A percentile compares a stretch with the other conserved stretches of the same genome.
Conservation (phyloP, 441 rosid species). For the Populus hybrid region DNA sequence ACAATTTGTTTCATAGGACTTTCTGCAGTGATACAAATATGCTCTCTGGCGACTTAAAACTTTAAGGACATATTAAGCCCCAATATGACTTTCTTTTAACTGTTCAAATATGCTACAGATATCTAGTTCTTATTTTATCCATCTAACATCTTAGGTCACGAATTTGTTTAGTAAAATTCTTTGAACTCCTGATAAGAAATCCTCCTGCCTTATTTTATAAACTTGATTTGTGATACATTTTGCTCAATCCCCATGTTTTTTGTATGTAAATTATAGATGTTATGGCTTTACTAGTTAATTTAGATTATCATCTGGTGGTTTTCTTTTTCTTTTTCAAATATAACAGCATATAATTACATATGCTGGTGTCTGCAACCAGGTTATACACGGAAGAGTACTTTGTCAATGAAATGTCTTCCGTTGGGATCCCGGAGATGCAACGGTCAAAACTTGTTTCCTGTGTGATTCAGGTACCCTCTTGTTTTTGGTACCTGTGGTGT, state of each 20-base stretch:
- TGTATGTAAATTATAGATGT: background rate
- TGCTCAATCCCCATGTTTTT: background rate
- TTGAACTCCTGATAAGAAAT: background rate
- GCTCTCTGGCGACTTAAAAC: background rate
- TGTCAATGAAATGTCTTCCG: constrained; percentile 71
- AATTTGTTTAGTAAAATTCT: constrained; percentile 1
- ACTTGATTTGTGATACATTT: constrained; percentile 1
- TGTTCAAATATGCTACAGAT: background rate
- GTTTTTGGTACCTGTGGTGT: background rate
- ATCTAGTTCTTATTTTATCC: background rate
- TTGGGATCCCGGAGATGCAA: constrained; percentile 95
- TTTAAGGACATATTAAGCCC: background rate
- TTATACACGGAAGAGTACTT: constrained; percentile 87
- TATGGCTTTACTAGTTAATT: background rate
- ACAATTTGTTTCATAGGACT: background rate
- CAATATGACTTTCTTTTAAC: background rate
- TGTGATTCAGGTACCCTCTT: constrained; percentile 66
- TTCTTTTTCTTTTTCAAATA: background rate
- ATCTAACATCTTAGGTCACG: background rate
- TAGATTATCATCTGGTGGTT: background rate
- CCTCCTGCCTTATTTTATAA: background rate
- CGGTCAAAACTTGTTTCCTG: constrained; percentile 91
- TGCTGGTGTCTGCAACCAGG: constrained; percentile 39
- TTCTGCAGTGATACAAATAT: background rate
- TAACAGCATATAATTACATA: constrained; percentile 3